These are phyloP conservation scores for Podaxis sp. DNA, from an alignment of 768 basidiomycete genomes.

Conservation along the genomic window DNA sequence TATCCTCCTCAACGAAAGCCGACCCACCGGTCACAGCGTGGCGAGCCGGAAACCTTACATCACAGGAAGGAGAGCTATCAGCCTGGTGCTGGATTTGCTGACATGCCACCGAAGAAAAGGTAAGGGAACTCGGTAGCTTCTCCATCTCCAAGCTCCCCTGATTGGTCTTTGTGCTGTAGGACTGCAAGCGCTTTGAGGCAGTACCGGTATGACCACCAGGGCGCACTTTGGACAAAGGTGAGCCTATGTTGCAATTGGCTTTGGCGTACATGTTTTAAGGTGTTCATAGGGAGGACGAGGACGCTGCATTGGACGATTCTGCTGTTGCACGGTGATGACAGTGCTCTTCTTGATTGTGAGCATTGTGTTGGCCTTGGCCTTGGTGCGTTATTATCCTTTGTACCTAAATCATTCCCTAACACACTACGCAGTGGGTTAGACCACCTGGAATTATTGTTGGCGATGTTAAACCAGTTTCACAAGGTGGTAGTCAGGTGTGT, in stretches of 20 bases:
- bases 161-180: slow-evolving; percentile 21
- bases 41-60: background rate
- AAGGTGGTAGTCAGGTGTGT: slow-evolving; percentile 46
- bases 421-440: slow-evolving; percentile 60
- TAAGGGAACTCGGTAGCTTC: background rate
- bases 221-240: slow-evolving; percentile 71
- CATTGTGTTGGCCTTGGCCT: slow-evolving; percentile 62
- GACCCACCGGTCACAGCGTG: slow-evolving; percentile 11
- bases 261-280: background rate
- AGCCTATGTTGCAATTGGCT: background rate
- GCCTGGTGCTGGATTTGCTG: background rate
- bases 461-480: slow-evolving; percentile 37
- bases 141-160: background rate
- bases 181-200: slow-evolving; percentile 43
- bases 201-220: slow-evolving; percentile 58
- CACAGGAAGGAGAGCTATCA: slow-evolving; percentile 12
- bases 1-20: slow-evolving; percentile 16
- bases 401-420: background rate
- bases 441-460: slow-evolving; percentile 71
- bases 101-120: background rate
- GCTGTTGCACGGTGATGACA: slow-evolving; percentile 73
- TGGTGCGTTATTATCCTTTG: slow-evolving; percentile 47
- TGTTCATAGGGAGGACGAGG: slow-evolving; percentile 55
- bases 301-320: slow-evolving; percentile 66
- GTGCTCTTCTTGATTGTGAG: slow-evolving; percentile 61